Evolutionary conservation across 108 stramenopile species (phyloP).

Genomic region (Tribonema minus): DNA sequence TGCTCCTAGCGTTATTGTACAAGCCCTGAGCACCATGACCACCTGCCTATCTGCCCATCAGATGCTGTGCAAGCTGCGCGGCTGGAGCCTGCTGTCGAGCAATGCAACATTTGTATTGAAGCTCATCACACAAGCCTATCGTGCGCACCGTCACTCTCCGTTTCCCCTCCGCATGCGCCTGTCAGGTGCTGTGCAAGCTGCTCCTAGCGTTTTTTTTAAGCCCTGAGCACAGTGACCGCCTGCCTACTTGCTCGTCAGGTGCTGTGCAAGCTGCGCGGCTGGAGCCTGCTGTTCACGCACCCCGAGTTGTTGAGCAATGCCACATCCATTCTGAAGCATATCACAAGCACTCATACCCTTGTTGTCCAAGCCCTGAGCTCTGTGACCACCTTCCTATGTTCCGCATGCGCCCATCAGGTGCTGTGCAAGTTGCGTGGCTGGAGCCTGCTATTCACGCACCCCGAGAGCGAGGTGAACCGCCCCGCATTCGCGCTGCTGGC

Average conservation of each 20-base stretch:
- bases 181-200: constrained; percentile 15
- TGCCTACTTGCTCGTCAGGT: neutral
- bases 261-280: constrained; percentile 19
- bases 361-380: neutral
- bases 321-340: too few relatives aligned
- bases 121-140: too few relatives aligned
- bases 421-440: constrained; percentile 22
- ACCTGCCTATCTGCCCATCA: neutral
- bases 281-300: constrained; percentile 47
- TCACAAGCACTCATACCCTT: too few relatives aligned
- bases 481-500: constrained; percentile 51
- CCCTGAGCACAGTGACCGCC: neutral
- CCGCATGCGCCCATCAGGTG: constrained; percentile 2
- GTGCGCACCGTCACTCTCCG: too few relatives aligned
- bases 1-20: too few relatives aligned
- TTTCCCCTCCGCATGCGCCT: neutral
- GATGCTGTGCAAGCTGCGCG: constrained; percentile 10
- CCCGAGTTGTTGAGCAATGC: too few relatives aligned
- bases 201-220: too few relatives aligned
- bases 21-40: too few relatives aligned
- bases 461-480: constrained; percentile 61
- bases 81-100: constrained; percentile 30
- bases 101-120: too few relatives aligned
- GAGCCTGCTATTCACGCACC: constrained; percentile 48
- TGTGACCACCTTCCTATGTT: neutral